Percentiles rank a stretch among this genome's conserved stretches.
Evolutionary conservation across 371 early-diverging fungal species (phyloP).

Genomic region (Mortierella sp.): DNA sequence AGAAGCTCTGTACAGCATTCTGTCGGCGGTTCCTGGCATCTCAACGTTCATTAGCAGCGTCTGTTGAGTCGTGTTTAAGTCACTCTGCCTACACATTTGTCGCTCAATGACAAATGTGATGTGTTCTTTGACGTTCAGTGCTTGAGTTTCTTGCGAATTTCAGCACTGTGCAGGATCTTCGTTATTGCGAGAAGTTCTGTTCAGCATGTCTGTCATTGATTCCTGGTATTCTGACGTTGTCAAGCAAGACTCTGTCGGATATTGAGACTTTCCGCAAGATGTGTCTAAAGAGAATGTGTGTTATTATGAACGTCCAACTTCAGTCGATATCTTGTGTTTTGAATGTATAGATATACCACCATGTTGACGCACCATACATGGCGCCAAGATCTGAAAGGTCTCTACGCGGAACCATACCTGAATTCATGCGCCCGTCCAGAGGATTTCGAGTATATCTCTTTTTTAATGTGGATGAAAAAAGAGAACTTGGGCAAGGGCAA

Average conservation of each 20-base stretch:
- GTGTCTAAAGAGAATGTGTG: conserved; percentile 20
- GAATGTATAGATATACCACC: conserved; percentile 21
- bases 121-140: conserved; percentile 43
- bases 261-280: conserved; percentile 41
- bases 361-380: conserved; percentile 19
- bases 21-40: conserved; percentile 32
- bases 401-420: conserved; percentile 32
- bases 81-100: conserved; percentile 35
- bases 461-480: conserved; percentile 24
- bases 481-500: conserved; percentile 28
- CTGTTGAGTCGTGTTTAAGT: conserved; percentile 31
- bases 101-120: conserved; percentile 30
- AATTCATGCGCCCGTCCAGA: conserved; percentile 31
- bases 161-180: conserved; percentile 35
- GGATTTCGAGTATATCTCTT: conserved; percentile 25
- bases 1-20: conserved; percentile 35
- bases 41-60: conserved; percentile 23
- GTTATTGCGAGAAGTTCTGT: conserved; percentile 41
- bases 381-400: conserved; percentile 25
- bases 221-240: conserved; percentile 40
- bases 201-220: conserved; percentile 41
- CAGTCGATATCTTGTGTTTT: conserved; percentile 18
- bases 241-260: conserved; percentile 40
- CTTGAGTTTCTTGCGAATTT: conserved; percentile 27
- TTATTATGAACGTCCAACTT: conserved; percentile 13